A percentile compares a stretch with the other conserved stretches of the same genome.
Conservation (phyloP, 2,329 filamentous ascomycete genomes). For the Neofusicoccum laricinum region DNA sequence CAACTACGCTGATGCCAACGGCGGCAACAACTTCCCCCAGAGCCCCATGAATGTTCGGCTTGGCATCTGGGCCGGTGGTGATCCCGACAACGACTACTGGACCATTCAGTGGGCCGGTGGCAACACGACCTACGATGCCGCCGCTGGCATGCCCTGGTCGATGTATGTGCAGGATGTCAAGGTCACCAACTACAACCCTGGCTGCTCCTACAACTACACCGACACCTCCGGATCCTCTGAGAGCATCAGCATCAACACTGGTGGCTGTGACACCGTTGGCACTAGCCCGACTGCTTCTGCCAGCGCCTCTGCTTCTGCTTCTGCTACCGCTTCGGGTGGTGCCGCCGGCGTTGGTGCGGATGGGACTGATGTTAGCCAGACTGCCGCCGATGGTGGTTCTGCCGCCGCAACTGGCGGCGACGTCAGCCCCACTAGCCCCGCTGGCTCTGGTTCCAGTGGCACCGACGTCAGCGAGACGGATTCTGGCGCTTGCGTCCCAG, state of each 20-base stretch:
- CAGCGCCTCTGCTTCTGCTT: not conserved
- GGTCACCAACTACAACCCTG: slow-evolving; percentile 53
- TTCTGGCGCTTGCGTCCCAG: not conserved
- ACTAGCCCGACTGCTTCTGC: not conserved
- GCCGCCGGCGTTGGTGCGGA: too few species aligned
- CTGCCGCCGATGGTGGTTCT: not conserved
- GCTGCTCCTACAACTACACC: slow-evolving; percentile 48
- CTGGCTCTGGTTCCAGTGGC: not conserved
- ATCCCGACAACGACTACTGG: slow-evolving; percentile 46
- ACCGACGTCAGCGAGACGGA: not conserved
- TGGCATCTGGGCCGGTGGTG: slow-evolving; percentile 50
- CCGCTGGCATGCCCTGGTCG: slow-evolving; percentile 45
- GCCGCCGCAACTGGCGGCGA: not conserved
- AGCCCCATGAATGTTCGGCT: slow-evolving; percentile 64
- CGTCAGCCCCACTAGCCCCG: not conserved
- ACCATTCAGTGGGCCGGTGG: slow-evolving; percentile 69
- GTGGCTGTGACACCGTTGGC: not conserved
- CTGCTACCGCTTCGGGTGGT: not conserved
- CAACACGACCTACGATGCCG: slow-evolving; percentile 41
- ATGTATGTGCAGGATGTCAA: slow-evolving; percentile 52
- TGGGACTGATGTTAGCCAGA: not conserved
- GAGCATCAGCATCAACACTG: slow-evolving; percentile 41
- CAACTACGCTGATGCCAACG: slow-evolving; percentile 53
- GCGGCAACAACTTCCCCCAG: slow-evolving; percentile 66
- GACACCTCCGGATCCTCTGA: slow-evolving; percentile 48